Evolutionary conservation across 169 alveolate species (phyloP).

Genomic region (Cyclospora cayetanensis): DNA sequence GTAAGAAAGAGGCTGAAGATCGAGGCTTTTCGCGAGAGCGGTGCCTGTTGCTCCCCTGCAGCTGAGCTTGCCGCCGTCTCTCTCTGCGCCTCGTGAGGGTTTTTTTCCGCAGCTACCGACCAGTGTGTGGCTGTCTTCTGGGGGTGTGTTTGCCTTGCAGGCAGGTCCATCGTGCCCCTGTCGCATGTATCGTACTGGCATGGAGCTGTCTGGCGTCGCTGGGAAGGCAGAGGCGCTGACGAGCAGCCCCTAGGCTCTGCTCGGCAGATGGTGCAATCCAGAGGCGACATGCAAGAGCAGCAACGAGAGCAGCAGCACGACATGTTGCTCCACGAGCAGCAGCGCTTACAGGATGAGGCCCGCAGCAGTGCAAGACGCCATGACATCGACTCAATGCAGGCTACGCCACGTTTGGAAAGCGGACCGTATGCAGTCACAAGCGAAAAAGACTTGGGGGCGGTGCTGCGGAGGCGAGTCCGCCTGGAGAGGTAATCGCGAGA

Average conservation of each 20-base stretch:
- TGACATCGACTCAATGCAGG: too few relatives aligned
- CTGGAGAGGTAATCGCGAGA: conserved; percentile 51
- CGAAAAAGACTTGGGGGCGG: background rate
- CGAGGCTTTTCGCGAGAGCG: too few relatives aligned
- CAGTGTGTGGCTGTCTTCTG: too few relatives aligned
- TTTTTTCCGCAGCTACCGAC: too few relatives aligned
- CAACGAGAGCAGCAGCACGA: conserved; percentile 9
- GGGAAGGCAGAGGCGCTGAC: conserved; percentile 20
- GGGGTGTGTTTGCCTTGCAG: too few relatives aligned
- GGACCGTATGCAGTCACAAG: background rate
- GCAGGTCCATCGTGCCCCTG: conserved; percentile 32
- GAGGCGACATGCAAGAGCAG: background rate
- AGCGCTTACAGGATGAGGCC: conserved; percentile 4
- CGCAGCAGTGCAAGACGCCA: too few relatives aligned
- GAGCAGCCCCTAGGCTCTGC: background rate
- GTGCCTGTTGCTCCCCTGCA: too few relatives aligned
- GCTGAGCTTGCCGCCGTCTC: too few relatives aligned
- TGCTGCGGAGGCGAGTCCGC: conserved; percentile 12
- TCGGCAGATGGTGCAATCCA: background rate
- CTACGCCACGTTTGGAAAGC: background rate
- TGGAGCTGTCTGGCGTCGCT: conserved; percentile 19
- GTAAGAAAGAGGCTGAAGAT: too few relatives aligned
- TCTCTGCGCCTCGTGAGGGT: too few relatives aligned
- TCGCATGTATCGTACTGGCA: conserved; percentile 59
- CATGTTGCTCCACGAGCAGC: background rate